phyloP scores from a whole-genome alignment of 768 basidiomycete species.

The Candolleomyces eurysporus region DNA sequence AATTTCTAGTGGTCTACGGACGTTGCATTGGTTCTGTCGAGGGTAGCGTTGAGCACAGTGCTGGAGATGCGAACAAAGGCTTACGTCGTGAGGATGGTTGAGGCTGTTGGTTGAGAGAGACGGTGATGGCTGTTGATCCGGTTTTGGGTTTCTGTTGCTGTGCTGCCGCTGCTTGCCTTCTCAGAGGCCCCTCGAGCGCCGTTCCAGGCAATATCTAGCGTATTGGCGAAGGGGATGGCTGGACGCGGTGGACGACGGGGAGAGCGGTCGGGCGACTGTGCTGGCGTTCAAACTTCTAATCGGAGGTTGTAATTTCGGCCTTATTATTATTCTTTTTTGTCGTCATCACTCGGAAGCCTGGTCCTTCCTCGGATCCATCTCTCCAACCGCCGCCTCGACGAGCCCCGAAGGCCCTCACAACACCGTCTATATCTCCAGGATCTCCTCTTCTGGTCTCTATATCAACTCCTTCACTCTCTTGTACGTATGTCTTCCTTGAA shows the following conservation, averaged over 20 bases:
- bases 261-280: not conserved
- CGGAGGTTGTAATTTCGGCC: not conserved
- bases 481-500: too few species aligned
- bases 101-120: not conserved
- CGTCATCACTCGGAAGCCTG: too few species aligned
- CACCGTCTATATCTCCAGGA: too few species aligned
- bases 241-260: not conserved
- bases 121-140: slow-evolving; percentile 2
- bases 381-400: too few species aligned
- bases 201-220: not conserved
- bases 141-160: not conserved
- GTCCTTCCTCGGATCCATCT: too few species aligned
- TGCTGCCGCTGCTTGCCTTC: not conserved
- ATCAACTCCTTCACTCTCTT: too few species aligned
- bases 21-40: not conserved
- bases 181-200: not conserved
- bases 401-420: too few species aligned
- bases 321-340: too few species aligned
- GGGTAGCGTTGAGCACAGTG: not conserved
- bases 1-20: too few species aligned
- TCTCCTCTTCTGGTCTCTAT: too few species aligned
- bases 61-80: not conserved
- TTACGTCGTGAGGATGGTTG: not conserved
- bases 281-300: not conserved
- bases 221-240: not conserved